Conservation (phyloP, 768 basidiomycete species). For the Tricholoma furcatifolium region DNA sequence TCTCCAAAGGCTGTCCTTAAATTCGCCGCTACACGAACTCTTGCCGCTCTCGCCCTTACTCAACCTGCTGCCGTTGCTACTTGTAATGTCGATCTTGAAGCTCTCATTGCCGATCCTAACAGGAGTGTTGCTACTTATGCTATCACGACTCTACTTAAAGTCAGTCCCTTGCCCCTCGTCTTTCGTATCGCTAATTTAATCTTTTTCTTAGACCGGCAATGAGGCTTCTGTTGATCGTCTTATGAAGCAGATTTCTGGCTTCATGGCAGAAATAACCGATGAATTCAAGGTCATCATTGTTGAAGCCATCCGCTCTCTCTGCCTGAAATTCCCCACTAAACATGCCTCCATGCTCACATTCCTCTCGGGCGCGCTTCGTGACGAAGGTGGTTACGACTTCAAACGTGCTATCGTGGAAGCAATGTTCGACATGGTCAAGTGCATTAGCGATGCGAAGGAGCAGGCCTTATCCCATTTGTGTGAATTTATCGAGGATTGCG, state of each 20-base stretch:
- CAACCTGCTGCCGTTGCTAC: slow-evolving; percentile 85
- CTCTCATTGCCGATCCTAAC: slow-evolving; percentile 92
- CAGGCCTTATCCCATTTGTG: slow-evolving; percentile 97
- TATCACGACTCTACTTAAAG: slow-evolving; percentile 97
- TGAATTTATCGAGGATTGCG: slow-evolving; percentile 99
- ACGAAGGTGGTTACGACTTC: slow-evolving; percentile 99
- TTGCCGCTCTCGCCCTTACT: slow-evolving; percentile 83
- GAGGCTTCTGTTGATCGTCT: slow-evolving; percentile 98
- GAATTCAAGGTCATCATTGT: slow-evolving; percentile 99
- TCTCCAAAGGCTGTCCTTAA: slow-evolving; percentile 94
- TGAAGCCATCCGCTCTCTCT: slow-evolving; percentile 95
- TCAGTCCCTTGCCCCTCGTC: slow-evolving; percentile 23
- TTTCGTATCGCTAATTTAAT: slow-evolving; percentile 7
- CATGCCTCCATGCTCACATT: slow-evolving; percentile 97
- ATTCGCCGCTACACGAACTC: slow-evolving; percentile 95
- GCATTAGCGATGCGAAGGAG: slow-evolving; percentile 92
- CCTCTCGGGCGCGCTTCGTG: slow-evolving; percentile 93
- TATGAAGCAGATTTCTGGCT: slow-evolving; percentile 98
- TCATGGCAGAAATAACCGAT: slow-evolving; percentile 99
- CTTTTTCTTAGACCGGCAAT: slow-evolving; percentile 78
- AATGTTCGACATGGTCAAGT: slow-evolving; percentile 99
- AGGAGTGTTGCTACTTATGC: slow-evolving; percentile 97
- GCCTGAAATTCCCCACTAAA: slow-evolving; percentile 98
- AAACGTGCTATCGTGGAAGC: slow-evolving; percentile 99
- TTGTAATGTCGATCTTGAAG: slow-evolving; percentile 97